Conservation (phyloP, 441 rosid species). For the Populus hybrid region DNA sequence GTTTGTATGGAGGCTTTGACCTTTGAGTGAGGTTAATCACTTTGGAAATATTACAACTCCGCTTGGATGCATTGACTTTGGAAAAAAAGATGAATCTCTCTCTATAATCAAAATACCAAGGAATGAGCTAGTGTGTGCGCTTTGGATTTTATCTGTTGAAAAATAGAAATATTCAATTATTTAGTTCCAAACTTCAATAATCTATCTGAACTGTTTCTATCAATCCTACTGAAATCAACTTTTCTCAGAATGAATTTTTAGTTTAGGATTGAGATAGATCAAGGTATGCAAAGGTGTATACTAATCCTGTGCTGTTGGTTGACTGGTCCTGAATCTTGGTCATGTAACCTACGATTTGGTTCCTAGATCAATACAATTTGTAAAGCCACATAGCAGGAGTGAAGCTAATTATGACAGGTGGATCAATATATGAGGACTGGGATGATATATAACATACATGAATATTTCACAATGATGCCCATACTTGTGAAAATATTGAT, state of each 20-base stretch:
- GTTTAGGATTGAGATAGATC: not conserved
- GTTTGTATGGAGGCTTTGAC: not conserved
- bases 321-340: not conserved
- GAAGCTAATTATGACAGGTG: not conserved
- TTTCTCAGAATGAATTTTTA: not conserved
- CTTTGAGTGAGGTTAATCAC: constrained; percentile 1
- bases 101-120: constrained; percentile 4
- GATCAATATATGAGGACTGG: not conserved
- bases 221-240: not conserved
- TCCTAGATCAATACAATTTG: too few species aligned
- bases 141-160: not conserved
- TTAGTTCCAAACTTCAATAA: not conserved
- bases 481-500: not conserved
- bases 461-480: not conserved
- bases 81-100: not conserved
- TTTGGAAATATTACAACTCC: not conserved
- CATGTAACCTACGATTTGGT: not conserved
- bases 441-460: not conserved
- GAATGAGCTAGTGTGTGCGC: not conserved
- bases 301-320: not conserved
- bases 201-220: not conserved
- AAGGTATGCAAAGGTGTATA: not conserved
- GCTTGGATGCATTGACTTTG: not conserved
- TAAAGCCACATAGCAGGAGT: not conserved
- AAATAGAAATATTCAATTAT: not conserved